Percentiles rank a stretch among this genome's conserved stretches.
Evolutionary conservation across 2,329 filamentous ascomycete genomes (phyloP).

Genomic region (Sclerotinia spermophila): DNA sequence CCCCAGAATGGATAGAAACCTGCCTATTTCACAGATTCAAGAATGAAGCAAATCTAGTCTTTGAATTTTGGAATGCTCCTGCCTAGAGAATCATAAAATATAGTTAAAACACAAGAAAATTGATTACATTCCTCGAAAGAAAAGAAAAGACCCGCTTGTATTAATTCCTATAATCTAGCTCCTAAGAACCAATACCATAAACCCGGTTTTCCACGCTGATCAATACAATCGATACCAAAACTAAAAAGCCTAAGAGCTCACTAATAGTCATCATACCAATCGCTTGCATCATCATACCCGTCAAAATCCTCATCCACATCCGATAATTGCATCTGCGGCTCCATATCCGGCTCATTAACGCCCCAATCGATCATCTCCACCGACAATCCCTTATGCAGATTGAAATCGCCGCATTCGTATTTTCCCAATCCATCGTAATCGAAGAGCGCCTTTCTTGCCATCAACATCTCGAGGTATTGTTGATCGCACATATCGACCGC

Average conservation of each 20-base stretch:
- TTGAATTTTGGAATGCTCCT: too few relatives aligned
- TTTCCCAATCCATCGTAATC: background rate
- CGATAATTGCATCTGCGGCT: background rate
- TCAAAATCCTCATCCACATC: background rate
- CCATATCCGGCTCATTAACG: background rate
- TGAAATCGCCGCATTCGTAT: background rate
- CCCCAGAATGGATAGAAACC: too few relatives aligned
- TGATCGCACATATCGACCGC: background rate
- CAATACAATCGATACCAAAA: background rate
- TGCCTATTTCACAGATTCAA: too few relatives aligned
- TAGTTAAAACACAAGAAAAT: background rate
- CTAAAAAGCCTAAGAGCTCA: background rate
- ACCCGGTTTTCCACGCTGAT: background rate
- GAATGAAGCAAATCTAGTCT: too few relatives aligned
- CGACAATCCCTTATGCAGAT: background rate
- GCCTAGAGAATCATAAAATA: background rate
- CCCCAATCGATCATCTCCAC: conserved; percentile 5
- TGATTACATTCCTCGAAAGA: background rate
- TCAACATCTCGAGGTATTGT: conserved; percentile 1
- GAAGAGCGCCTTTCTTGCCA: background rate
- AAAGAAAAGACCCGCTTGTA: background rate
- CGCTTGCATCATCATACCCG: background rate
- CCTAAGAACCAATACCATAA: background rate
- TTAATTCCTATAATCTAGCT: background rate
- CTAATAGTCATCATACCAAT: background rate